A percentile compares a stretch with the other conserved stretches of the same genome.
These are phyloP conservation scores for Lotmaria passim DNA, from an alignment of 208 protist species.

Conservation along the genomic window DNA sequence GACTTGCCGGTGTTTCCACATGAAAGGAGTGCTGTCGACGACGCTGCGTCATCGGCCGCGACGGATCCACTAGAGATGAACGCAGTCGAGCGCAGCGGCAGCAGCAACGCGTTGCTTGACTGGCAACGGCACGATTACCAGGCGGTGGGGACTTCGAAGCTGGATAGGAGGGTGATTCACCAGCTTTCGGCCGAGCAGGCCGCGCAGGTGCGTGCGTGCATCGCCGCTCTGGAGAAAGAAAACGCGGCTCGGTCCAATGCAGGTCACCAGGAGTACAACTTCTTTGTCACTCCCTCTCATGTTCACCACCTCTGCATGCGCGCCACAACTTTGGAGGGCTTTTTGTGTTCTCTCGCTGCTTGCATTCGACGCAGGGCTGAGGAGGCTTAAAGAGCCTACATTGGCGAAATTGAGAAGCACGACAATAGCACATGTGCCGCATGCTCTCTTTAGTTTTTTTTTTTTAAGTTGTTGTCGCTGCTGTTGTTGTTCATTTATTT, in stretches of 20 bases:
- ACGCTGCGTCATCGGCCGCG: no score
- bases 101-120: background rate
- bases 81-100: background rate
- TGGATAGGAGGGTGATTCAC: slow-evolving; percentile 7
- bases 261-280: slow-evolving; percentile 4
- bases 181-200: slow-evolving; percentile 24
- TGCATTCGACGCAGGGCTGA: slow-evolving; percentile 10
- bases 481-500: background rate
- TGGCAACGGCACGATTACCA: slow-evolving; percentile 1
- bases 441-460: background rate
- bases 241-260: background rate
- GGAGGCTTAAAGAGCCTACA: background rate
- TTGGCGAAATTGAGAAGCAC: background rate
- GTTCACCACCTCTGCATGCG: slow-evolving; percentile 32
- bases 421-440: no score
- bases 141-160: background rate
- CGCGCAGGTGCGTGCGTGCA: slow-evolving; percentile 17
- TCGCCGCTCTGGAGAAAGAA: slow-evolving; percentile 21
- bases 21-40: background rate
- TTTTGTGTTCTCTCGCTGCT: slow-evolving; percentile 11
- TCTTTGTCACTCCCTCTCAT: slow-evolving; percentile 22
- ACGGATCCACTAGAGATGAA: background rate
- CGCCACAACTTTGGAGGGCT: slow-evolving; percentile 2
- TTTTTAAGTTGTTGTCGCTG: background rate
- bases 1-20: background rate